Conservation (phyloP, 352 stramenopile genomes). For the Phytophthora cactorum region DNA sequence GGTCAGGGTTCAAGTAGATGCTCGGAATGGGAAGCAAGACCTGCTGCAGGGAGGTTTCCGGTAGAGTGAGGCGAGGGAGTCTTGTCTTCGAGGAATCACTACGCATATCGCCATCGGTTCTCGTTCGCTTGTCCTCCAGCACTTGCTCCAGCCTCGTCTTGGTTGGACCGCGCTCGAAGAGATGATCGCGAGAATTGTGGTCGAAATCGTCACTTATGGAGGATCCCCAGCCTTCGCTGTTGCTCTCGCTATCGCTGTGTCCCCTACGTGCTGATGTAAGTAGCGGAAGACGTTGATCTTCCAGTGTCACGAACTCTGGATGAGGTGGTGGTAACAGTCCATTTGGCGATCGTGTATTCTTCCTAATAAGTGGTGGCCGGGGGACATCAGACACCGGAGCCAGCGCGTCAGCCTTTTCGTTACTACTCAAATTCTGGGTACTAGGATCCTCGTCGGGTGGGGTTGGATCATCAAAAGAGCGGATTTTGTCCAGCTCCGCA, state of each 20-base stretch:
- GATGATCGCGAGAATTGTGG: constrained; percentile 1
- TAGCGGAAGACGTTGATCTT: constrained; percentile 19
- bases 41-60: constrained; percentile 42
- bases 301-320: neutral
- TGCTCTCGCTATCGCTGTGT: constrained; percentile 16
- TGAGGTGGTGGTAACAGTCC: constrained; percentile 4
- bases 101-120: constrained; percentile 16
- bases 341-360: constrained; percentile 23
- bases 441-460: constrained; percentile 9
- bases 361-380: constrained; percentile 19
- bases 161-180: constrained; percentile 22
- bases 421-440: constrained; percentile 19
- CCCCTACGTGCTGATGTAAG: constrained; percentile 11
- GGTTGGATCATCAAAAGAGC: constrained; percentile 60
- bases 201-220: constrained; percentile 13
- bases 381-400: constrained; percentile 1
- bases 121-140: constrained; percentile 20
- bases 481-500: constrained; percentile 74
- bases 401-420: constrained; percentile 3
- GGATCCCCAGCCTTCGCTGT: constrained; percentile 16
- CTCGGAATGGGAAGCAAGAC: constrained; percentile 58
- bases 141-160: constrained; percentile 30
- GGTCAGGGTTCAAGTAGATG: constrained; percentile 65
- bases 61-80: constrained; percentile 16
- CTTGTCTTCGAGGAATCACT: constrained; percentile 26